phyloP scores from a whole-genome alignment of 768 basidiomycete species.

The Lentinula lateritia region DNA sequence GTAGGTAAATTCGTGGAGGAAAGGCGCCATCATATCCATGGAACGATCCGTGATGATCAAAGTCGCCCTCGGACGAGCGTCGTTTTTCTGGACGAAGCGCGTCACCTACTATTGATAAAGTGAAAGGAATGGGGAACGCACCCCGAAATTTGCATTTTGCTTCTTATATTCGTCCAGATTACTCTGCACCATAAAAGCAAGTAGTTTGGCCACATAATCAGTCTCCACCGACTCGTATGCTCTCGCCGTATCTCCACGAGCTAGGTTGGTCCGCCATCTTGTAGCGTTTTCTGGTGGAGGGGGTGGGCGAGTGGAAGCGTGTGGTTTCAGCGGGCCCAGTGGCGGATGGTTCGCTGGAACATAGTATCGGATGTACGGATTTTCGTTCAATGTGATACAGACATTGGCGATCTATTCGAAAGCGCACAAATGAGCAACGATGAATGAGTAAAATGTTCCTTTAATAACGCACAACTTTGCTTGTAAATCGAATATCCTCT shows the following conservation, averaged over 20 bases:
- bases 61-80: constrained; percentile 68
- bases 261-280: constrained; percentile 80
- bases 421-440: background rate
- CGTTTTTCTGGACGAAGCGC: constrained; percentile 40
- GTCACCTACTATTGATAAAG: background rate
- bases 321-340: constrained; percentile 75
- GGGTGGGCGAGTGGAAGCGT: constrained; percentile 57
- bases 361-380: constrained; percentile 91
- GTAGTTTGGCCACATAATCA: constrained; percentile 73
- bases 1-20: constrained; percentile 97
- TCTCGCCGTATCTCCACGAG: constrained; percentile 64
- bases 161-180: constrained; percentile 86
- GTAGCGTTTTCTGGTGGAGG: constrained; percentile 57
- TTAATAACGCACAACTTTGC: constrained; percentile 55
- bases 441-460: background rate
- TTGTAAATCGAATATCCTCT: constrained; percentile 77
- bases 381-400: constrained; percentile 87
- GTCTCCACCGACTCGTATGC: constrained; percentile 65
- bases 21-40: constrained; percentile 88
- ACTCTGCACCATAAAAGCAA: constrained; percentile 82
- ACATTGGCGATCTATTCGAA: constrained; percentile 71
- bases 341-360: constrained; percentile 77
- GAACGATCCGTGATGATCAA: constrained; percentile 94
- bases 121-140: constrained; percentile 31
- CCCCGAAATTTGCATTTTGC: constrained; percentile 81